Evolutionary conservation across 2,329 filamentous ascomycete species (phyloP).

Genomic region (Hypoxylon sp.): DNA sequence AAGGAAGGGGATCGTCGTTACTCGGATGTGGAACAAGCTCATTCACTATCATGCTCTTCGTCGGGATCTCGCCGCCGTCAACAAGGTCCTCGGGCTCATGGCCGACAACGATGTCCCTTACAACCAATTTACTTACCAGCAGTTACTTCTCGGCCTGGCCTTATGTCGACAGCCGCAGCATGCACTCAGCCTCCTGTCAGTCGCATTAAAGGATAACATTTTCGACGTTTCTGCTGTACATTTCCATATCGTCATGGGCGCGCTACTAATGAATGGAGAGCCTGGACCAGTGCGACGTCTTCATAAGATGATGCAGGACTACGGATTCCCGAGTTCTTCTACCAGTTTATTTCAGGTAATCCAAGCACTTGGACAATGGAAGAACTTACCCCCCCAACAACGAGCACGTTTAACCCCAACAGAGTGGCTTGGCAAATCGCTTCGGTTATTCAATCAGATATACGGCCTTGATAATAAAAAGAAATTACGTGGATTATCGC

Average conservation of each 20-base stretch:
- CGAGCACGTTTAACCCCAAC: slow-evolving; percentile 36
- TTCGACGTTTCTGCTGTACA: slow-evolving; percentile 65
- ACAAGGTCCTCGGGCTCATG: slow-evolving; percentile 66
- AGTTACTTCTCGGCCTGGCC: slow-evolving; percentile 65
- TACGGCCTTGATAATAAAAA: slow-evolving; percentile 43
- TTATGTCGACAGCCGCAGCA: slow-evolving; percentile 65
- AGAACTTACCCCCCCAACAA: slow-evolving; percentile 49
- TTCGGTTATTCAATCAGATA: slow-evolving; percentile 56
- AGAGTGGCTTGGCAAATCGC: slow-evolving; percentile 54
- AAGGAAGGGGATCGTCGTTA: slow-evolving; percentile 65
- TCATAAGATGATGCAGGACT: slow-evolving; percentile 60
- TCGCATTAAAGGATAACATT: slow-evolving; percentile 60
- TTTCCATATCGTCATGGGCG: slow-evolving; percentile 68
- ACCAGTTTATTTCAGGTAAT: slow-evolving; percentile 61
- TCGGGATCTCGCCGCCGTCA: slow-evolving; percentile 66
- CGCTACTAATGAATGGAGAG: slow-evolving; percentile 64
- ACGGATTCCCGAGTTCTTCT: slow-evolving; percentile 61
- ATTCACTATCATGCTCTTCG: slow-evolving; percentile 77
- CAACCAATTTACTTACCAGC: slow-evolving; percentile 65
- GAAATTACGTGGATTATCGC: slow-evolving; percentile 23
- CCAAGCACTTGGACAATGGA: slow-evolving; percentile 58
- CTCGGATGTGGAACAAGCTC: slow-evolving; percentile 83
- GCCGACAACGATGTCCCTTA: slow-evolving; percentile 62
- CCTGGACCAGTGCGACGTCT: slow-evolving; percentile 60
- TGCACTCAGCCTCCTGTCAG: slow-evolving; percentile 64